Evolutionary conservation across 1,284 basidiomycete genomes (phyloP).

Genomic region (Peniophora sp.): DNA sequence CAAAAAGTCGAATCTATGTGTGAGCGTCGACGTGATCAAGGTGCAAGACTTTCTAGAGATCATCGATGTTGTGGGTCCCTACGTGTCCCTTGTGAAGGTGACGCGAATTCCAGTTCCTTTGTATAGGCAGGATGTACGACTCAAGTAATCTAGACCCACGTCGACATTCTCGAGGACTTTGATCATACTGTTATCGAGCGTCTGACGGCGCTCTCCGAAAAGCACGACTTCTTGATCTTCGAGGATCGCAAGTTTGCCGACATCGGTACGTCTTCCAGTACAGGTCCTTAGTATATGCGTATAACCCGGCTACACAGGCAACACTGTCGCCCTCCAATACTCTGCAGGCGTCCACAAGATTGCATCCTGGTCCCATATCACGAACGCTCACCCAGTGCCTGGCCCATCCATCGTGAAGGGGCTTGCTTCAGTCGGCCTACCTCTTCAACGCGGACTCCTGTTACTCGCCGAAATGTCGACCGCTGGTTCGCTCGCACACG

Average conservation of each 20-base stretch:
- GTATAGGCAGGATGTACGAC: not conserved
- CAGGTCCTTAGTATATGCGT: not conserved
- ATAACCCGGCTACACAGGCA: slow-evolving; percentile 47
- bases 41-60: slow-evolving; percentile 78
- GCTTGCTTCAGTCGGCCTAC: slow-evolving; percentile 78
- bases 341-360: slow-evolving; percentile 91
- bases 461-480: slow-evolving; percentile 97
- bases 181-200: slow-evolving; percentile 65
- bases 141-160: slow-evolving; percentile 71
- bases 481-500: slow-evolving; percentile 79
- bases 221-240: slow-evolving; percentile 95
- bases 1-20: slow-evolving; percentile 89
- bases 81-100: slow-evolving; percentile 93
- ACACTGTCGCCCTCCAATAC: slow-evolving; percentile 95
- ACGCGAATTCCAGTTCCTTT: not conserved
- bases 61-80: slow-evolving; percentile 82
- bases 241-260: slow-evolving; percentile 99
- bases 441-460: slow-evolving; percentile 81
- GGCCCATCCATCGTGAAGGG: slow-evolving; percentile 92
- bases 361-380: slow-evolving; percentile 94
- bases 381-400: slow-evolving; percentile 93
- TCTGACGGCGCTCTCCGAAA: slow-evolving; percentile 64
- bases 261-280: slow-evolving; percentile 60
- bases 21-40: slow-evolving; percentile 91
- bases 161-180: slow-evolving; percentile 95